Evolutionary conservation across 1,284 basidiomycete genomes (phyloP).

Genomic region (Leccinum angustisporum): DNA sequence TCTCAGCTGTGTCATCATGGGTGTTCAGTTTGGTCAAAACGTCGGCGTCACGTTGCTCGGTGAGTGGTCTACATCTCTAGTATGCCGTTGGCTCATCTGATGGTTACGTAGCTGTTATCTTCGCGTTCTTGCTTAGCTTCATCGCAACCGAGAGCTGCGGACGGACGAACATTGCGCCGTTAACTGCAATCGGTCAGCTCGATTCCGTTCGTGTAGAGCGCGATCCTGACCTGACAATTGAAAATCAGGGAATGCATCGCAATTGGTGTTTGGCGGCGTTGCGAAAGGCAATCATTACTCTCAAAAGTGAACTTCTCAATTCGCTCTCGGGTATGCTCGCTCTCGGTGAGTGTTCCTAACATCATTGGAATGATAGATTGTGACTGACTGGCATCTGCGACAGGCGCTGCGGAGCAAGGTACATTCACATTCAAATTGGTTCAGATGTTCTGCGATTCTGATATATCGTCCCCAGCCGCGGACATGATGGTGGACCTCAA

Average conservation of each 20-base stretch:
- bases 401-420: conserved; percentile 4
- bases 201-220: background rate
- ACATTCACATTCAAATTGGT: background rate
- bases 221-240: background rate
- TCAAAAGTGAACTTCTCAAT: conserved; percentile 2
- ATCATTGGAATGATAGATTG: background rate
- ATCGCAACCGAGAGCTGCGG: conserved; percentile 1
- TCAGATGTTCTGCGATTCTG: background rate
- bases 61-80: background rate
- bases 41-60: conserved; percentile 54
- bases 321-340: conserved; percentile 1
- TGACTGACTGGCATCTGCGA: background rate
- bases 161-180: background rate
- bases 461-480: conserved; percentile 32
- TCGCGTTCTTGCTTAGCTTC: background rate
- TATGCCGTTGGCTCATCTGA: background rate
- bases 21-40: conserved; percentile 56
- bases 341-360: background rate
- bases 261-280: conserved; percentile 1
- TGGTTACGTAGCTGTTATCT: background rate
- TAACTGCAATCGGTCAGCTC: background rate
- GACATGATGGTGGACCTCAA: conserved; percentile 75
- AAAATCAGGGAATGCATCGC: conserved; percentile 2
- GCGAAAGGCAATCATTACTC: background rate
- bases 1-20: conserved; percentile 55